Percentiles rank a stretch among this genome's conserved stretches.
These are phyloP conservation scores for Talaromyces sp. DNA, from an alignment of 2,329 filamentous ascomycete genomes.

Conservation along the genomic window DNA sequence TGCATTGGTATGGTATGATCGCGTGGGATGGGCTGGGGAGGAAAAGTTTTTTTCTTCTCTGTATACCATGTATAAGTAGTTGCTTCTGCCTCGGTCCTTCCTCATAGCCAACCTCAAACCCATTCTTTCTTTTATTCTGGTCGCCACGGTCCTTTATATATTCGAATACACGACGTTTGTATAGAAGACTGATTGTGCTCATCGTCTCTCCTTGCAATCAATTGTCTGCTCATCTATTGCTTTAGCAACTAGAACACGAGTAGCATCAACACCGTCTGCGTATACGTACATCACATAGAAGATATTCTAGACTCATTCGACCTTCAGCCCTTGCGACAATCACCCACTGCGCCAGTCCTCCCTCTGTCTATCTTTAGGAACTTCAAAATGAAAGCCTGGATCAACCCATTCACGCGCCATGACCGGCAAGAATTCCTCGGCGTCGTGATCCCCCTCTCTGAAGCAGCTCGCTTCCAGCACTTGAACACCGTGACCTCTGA, in stretches of 20 bases:
- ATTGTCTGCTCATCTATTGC: background rate
- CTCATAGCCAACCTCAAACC: background rate
- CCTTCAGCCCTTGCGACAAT: background rate
- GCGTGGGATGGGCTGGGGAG: background rate
- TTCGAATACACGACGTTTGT: conserved; percentile 1
- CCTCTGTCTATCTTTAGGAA: background rate
- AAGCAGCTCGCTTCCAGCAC: conserved; percentile 38
- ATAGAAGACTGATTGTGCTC: background rate
- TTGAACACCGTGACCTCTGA: conserved; percentile 5
- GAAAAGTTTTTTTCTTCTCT: background rate
- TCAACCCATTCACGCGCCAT: conserved; percentile 50
- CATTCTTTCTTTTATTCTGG: background rate
- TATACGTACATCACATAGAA: background rate
- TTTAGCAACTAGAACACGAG: background rate
- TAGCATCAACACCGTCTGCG: conserved; percentile 4
- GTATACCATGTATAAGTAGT: background rate
- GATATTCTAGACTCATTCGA: background rate
- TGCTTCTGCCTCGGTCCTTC: background rate
- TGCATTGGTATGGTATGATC: background rate
- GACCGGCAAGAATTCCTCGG: conserved; percentile 51
- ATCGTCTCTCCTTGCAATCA: background rate
- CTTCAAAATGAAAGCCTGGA: conserved; percentile 8
- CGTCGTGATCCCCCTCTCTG: conserved; percentile 50
- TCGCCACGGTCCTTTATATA: background rate
- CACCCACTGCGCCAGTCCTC: conserved; percentile 8